phyloP scores from a whole-genome alignment of 73 alveolate genomes.

The Paramecium bursaria region DNA sequence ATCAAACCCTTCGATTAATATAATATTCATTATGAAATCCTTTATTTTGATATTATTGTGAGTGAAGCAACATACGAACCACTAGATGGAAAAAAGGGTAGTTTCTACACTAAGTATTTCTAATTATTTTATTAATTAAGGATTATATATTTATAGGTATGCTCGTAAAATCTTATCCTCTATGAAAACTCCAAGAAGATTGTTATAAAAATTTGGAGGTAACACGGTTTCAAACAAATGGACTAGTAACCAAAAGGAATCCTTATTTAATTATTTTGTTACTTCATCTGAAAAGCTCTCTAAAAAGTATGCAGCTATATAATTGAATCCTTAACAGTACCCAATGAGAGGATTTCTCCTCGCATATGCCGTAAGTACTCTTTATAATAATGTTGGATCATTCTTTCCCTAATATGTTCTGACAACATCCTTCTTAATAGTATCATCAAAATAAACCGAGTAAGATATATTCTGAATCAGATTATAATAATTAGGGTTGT shows the following conservation, averaged over 20 bases:
- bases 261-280: not conserved
- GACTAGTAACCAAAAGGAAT: conserved; percentile 64
- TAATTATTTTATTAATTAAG: conserved; percentile 34
- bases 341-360: conserved; percentile 64
- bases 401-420: not conserved
- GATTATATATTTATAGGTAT: conserved; percentile 1
- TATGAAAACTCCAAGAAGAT: conserved; percentile 56
- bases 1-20: conserved; percentile 33
- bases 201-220: conserved; percentile 63
- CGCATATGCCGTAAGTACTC: conserved; percentile 59
- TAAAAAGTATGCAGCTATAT: conserved; percentile 55
- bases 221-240: conserved; percentile 59
- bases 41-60: not conserved
- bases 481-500: no score
- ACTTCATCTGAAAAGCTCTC: conserved; percentile 4
- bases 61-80: conserved; percentile 67
- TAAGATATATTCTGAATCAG: no score
- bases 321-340: conserved; percentile 69
- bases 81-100: conserved; percentile 39
- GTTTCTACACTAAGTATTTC: conserved; percentile 23
- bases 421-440: conserved; percentile 9
- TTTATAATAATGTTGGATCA: not conserved
- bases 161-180: conserved; percentile 55
- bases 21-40: conserved; percentile 6
- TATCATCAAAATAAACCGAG: not conserved